These are phyloP conservation scores for Cymodocea nodosa DNA, from an alignment of 116 monocot species.

Conservation along the genomic window DNA sequence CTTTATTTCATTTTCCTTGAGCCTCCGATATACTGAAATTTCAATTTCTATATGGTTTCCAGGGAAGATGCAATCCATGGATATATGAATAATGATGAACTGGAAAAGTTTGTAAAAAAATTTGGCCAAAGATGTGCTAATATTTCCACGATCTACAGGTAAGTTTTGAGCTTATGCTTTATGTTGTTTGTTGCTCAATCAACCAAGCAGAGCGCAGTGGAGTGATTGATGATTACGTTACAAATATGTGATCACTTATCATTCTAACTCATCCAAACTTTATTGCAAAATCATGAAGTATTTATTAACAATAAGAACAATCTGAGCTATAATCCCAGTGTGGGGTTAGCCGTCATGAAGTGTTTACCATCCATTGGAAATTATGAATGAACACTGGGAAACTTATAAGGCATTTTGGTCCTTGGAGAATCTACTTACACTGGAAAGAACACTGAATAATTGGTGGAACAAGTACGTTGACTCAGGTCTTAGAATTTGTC, in stretches of 20 bases:
- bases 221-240: not conserved
- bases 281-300: too few species aligned
- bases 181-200: not conserved
- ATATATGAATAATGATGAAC: constrained; percentile 83
- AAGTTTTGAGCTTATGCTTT: constrained; percentile 1
- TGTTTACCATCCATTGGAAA: too few species aligned
- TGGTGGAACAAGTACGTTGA: too few species aligned
- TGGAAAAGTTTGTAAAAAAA: constrained; percentile 45
- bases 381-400: not conserved
- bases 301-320: not conserved
- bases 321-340: not conserved
- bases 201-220: not conserved
- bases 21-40: not conserved
- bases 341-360: too few species aligned
- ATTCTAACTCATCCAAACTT: not conserved
- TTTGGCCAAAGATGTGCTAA: constrained; percentile 59
- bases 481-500: too few species aligned
- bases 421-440: too few species aligned
- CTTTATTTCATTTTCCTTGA: not conserved
- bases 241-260: not conserved
- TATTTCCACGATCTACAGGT: constrained; percentile 85
- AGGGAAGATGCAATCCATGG: constrained; percentile 45
- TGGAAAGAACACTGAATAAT: too few species aligned
- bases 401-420: too few species aligned
- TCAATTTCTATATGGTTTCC: not conserved